Base-by-base conservation (phyloP, 352 stramenopile species). In the Phytophthora tubulina region DNA sequence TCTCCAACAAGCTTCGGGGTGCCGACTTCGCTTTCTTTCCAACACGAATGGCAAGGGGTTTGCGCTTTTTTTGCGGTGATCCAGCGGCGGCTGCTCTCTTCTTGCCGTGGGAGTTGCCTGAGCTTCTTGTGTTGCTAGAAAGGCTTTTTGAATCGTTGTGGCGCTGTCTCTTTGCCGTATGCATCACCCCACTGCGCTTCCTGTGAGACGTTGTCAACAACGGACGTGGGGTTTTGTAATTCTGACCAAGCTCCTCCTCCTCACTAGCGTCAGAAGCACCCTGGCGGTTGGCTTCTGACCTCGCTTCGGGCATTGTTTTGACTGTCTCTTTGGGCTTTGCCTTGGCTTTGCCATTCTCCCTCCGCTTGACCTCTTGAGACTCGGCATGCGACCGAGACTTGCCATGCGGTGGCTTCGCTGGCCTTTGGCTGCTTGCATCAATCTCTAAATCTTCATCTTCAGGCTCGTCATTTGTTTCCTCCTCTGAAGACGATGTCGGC, bases 201-300 rank as follows among this genome's bases (percentile, higher is more conserved):
- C 51, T 70, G 38, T 75, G 55, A 13, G 62, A 38, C 7, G 75
- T 82, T 36, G 63, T 72, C 33, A 82, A 52, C 35, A 77, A 52
- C 10, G 75, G 75, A 3, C 75, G 62, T 30, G 75, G 35, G 2
- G n/a, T 53, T 14, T 59, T 72, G 35, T 63, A 32, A 8, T 44
- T 54, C 21, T 35, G 33, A 33, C 6, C 31, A 1, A 14, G 14
- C 3, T 57, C 36, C 13, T 48, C 50, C 9, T 32, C 31, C 1
- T 66, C 39, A 30, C 33, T 48, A 36, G 49, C 39, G 10, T 48
- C 63, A 60, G 61, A 54, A 39, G 50, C 21, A 35, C 11, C 44
- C 2, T 59, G 46, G 42, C 13, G 14, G 6, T 54, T 50, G 13
- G 14, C 10, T 58, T 60, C n/a, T 17, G 30, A 0, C 17, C 52